These are phyloP conservation scores for Amanita bisporigera DNA, from an alignment of 1,284 basidiomycete species.

Conservation along the genomic window DNA sequence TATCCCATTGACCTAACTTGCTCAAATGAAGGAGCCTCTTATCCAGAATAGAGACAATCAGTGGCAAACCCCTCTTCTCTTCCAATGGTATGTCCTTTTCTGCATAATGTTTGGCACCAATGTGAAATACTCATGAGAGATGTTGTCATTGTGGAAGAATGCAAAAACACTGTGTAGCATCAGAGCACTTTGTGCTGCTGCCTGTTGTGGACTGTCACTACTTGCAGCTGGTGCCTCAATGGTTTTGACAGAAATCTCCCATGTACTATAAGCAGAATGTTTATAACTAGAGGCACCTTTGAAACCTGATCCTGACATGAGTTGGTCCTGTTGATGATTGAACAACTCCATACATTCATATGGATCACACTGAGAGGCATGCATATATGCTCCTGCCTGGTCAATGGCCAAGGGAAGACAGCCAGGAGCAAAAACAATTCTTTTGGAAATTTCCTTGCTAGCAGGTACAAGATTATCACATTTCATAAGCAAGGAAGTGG, in stretches of 20 bases:
- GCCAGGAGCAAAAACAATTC: constrained; percentile 14
- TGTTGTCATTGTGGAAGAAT: constrained; percentile 19
- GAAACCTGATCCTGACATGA: constrained; percentile 14
- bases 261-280: constrained; percentile 17
- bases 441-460: not conserved
- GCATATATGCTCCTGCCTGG: constrained; percentile 19
- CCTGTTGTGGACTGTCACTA: not conserved
- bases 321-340: constrained; percentile 1
- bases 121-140: constrained; percentile 15
- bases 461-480: not conserved
- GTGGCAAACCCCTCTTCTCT: not conserved
- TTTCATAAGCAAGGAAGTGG: constrained; percentile 18
- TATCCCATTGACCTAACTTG: not conserved
- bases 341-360: constrained; percentile 17
- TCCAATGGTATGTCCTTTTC: not conserved
- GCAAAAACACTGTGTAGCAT: constrained; percentile 16
- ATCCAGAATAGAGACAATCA: not conserved
- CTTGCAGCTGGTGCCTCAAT: not conserved
- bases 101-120: not conserved
- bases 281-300: constrained; percentile 18
- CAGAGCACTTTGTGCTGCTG: constrained; percentile 15
- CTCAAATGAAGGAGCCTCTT: not conserved
- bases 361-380: constrained; percentile 10
- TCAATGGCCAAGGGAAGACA: constrained; percentile 22
- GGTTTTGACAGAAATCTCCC: constrained; percentile 11